Percentiles rank a stretch among this genome's conserved stretches.
phyloP scores from a whole-genome alignment of 345 rosid genomes.

The Linum tenue region DNA sequence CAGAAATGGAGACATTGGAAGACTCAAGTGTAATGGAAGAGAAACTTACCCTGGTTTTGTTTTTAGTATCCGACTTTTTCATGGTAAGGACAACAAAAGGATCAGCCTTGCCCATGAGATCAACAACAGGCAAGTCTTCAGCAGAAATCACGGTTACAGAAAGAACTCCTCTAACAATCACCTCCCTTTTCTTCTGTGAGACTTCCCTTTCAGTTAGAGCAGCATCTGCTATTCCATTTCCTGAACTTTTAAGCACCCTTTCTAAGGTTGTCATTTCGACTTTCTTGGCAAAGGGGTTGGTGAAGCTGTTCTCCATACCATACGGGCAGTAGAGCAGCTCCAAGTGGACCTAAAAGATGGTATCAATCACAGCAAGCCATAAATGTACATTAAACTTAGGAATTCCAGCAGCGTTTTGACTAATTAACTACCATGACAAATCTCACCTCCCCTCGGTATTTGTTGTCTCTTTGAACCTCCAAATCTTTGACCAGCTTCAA shows the following conservation, averaged over 20 bases:
- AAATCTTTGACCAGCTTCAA: slow-evolving; percentile 93
- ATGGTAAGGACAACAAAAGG: slow-evolving; percentile 75
- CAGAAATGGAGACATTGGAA: background rate
- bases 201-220: slow-evolving; percentile 41
- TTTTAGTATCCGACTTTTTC: slow-evolving; percentile 73
- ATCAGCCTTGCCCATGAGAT: slow-evolving; percentile 95
- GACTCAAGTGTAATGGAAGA: no score
- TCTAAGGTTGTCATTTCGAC: slow-evolving; percentile 80
- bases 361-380: background rate
- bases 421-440: no score
- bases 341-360: slow-evolving; percentile 64
- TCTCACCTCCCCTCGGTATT: slow-evolving; percentile 81
- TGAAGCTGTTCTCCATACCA: slow-evolving; percentile 53
- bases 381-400: background rate
- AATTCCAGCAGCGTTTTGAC: no score
- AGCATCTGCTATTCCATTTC: slow-evolving; percentile 32
- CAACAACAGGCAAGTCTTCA: slow-evolving; percentile 73
- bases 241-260: slow-evolving; percentile 64
- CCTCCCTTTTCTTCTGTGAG: slow-evolving; percentile 54
- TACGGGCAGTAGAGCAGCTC: slow-evolving; percentile 82
- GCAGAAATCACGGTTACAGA: slow-evolving; percentile 87
- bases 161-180: slow-evolving; percentile 90
- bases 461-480: slow-evolving; percentile 89
- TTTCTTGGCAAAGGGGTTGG: slow-evolving; percentile 48
- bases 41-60: slow-evolving; percentile 53